A percentile compares a stretch with the other conserved stretches of the same genome.
phyloP scores from a whole-genome alignment of 805 yeast species.

The Metschnikowia picachoensis region DNA sequence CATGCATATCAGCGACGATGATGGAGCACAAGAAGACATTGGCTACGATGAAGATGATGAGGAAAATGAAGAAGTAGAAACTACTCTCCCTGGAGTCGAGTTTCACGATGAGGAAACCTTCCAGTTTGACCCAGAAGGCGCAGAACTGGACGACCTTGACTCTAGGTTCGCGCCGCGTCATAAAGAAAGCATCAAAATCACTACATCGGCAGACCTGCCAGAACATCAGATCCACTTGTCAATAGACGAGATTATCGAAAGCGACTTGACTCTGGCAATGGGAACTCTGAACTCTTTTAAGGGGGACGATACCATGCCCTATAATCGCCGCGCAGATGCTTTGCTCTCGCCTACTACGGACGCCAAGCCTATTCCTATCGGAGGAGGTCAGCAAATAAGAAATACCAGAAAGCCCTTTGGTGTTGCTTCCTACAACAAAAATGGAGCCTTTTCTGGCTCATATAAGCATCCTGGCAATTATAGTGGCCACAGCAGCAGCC shows the following conservation, averaged over 20 bases:
- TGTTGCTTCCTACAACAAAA: slow-evolving; percentile 53
- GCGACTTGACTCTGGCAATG: slow-evolving; percentile 5
- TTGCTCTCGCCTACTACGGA: slow-evolving; percentile 35
- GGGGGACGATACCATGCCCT: slow-evolving; percentile 21
- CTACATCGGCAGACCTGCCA: not conserved
- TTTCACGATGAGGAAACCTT: slow-evolving; percentile 3
- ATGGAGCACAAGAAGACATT: slow-evolving; percentile 30
- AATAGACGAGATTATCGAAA: slow-evolving; percentile 9
- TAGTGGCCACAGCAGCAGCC: slow-evolving; percentile 5
- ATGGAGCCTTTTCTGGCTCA: slow-evolving; percentile 6
- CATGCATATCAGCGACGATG: slow-evolving; percentile 46
- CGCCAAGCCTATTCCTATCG: slow-evolving; percentile 40
- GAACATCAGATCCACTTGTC: slow-evolving; percentile 3
- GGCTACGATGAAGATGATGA: slow-evolving; percentile 25
- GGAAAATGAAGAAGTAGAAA: not conserved
- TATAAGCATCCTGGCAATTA: slow-evolving; percentile 10
- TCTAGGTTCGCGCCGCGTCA: not conserved
- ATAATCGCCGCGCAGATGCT: slow-evolving; percentile 43
- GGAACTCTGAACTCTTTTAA: not conserved
- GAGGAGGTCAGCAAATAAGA: slow-evolving; percentile 28
- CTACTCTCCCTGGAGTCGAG: not conserved
- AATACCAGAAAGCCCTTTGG: slow-evolving; percentile 58
- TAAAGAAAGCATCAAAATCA: not conserved
- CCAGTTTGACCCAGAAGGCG: not conserved
- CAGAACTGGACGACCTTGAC: not conserved